phyloP scores from a whole-genome alignment of 257 asterid species.

The Datura wrightii region DNA sequence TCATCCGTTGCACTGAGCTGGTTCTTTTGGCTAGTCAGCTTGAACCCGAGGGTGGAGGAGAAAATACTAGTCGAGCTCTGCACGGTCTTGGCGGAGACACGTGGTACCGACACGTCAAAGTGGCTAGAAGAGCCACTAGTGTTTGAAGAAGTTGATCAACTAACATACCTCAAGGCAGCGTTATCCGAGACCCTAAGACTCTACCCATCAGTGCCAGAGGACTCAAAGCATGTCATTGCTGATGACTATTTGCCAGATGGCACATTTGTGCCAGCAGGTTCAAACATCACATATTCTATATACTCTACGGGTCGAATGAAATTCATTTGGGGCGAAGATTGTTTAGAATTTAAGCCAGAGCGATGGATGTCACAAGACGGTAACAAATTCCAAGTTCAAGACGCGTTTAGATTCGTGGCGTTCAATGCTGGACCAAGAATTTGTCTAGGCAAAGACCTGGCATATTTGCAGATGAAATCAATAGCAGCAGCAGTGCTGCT shows the following conservation, averaged over 20 bases:
- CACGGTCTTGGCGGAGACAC: constrained; percentile 47
- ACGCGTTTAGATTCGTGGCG: constrained; percentile 54
- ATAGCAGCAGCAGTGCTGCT: constrained; percentile 60
- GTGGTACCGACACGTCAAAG: constrained; percentile 46
- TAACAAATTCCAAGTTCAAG: constrained; percentile 45
- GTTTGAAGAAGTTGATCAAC: constrained; percentile 68
- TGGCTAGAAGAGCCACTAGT: constrained; percentile 59
- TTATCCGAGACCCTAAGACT: constrained; percentile 63
- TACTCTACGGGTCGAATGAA: constrained; percentile 68
- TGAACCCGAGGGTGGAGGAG: constrained; percentile 57
- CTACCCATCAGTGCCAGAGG: constrained; percentile 74
- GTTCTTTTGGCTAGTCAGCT: constrained; percentile 64
- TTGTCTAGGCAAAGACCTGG: constrained; percentile 65
- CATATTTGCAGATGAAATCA: constrained; percentile 67
- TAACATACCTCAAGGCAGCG: constrained; percentile 66
- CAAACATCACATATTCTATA: constrained; percentile 65
- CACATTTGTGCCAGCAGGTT: constrained; percentile 65
- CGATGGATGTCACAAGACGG: constrained; percentile 65
- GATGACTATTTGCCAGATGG: constrained; percentile 70
- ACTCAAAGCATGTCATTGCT: constrained; percentile 60
- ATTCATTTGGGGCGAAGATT: constrained; percentile 66
- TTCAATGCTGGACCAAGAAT: constrained; percentile 70
- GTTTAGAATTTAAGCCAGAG: constrained; percentile 64
- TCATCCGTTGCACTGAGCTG: constrained; percentile 75
- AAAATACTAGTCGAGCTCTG: constrained; percentile 53